phyloP scores from a whole-genome alignment of 2,329 filamentous ascomycete genomes.

The Hymenoscyphus fructigenus region DNA sequence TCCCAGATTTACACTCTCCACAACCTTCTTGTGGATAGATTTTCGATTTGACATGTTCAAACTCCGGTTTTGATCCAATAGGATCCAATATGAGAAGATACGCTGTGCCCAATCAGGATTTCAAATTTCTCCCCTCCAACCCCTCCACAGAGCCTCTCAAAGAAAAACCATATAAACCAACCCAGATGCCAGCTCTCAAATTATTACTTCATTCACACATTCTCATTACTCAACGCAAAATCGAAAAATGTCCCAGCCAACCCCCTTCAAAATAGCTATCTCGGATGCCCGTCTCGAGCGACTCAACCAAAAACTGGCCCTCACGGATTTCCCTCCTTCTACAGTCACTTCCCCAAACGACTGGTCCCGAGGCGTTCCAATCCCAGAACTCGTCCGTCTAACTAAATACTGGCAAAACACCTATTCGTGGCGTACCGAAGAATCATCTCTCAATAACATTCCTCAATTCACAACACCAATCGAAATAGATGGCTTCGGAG shows the following conservation, averaged over 20 bases:
- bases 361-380: not conserved
- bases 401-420: slow-evolving; percentile 24
- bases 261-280: not conserved
- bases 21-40: too few species aligned
- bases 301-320: not conserved
- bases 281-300: not conserved
- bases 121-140: not conserved
- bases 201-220: not conserved
- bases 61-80: not conserved
- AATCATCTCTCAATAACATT: slow-evolving; percentile 15
- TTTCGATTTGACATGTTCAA: too few species aligned
- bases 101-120: not conserved
- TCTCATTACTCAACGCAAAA: not conserved
- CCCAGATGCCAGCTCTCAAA: not conserved
- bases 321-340: not conserved
- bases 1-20: too few species aligned
- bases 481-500: not conserved
- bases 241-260: not conserved
- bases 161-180: too few species aligned
- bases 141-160: not conserved
- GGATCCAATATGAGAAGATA: not conserved
- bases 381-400: slow-evolving; percentile 16
- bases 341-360: not conserved
- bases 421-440: slow-evolving; percentile 29
- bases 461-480: not conserved